These are phyloP conservation scores for Prunus dulcis DNA, from an alignment of 306 rosid genomes.

Conservation along the genomic window DNA sequence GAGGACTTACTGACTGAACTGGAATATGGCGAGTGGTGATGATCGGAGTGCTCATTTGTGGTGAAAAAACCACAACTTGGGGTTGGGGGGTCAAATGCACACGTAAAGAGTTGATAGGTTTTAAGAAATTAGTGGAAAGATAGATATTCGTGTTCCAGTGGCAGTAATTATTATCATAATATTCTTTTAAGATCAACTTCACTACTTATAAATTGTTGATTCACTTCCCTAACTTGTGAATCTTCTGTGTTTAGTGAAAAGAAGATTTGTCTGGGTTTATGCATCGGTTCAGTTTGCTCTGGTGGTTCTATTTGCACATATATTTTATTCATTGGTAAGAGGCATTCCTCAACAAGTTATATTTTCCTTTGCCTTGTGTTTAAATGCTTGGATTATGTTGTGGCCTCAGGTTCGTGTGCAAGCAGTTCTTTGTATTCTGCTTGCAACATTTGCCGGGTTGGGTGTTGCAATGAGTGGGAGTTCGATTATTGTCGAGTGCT, in stretches of 20 bases:
- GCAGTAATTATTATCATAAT: conserved; percentile 4
- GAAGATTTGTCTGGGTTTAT: conserved; percentile 80
- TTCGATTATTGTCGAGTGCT: conserved; percentile 59
- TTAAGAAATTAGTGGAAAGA: not conserved
- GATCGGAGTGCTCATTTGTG: not conserved
- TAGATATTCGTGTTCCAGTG: conserved; percentile 6
- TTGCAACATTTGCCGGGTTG: conserved; percentile 89
- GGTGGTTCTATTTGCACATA: conserved; percentile 85
- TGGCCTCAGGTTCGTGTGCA: conserved; percentile 63
- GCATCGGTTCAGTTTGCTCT: conserved; percentile 70
- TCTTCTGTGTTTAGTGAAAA: conserved; percentile 50
- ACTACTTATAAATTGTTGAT: not conserved
- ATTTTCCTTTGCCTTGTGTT: not conserved
- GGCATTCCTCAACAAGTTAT: conserved; percentile 14
- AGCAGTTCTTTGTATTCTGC: conserved; percentile 74
- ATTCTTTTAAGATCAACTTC: not conserved
- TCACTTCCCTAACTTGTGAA: conserved; percentile 16
- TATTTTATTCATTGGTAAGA: conserved; percentile 86
- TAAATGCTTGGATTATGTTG: conserved; percentile 4
- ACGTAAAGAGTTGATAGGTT: not conserved
- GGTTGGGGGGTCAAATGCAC: not conserved
- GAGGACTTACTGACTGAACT: not conserved
- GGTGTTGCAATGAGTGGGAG: conserved; percentile 91
- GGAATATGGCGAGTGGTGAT: not conserved
- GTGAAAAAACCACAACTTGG: not conserved